phyloP scores from a whole-genome alignment of 805 yeast genomes.

The Deakozyma indianensis region DNA sequence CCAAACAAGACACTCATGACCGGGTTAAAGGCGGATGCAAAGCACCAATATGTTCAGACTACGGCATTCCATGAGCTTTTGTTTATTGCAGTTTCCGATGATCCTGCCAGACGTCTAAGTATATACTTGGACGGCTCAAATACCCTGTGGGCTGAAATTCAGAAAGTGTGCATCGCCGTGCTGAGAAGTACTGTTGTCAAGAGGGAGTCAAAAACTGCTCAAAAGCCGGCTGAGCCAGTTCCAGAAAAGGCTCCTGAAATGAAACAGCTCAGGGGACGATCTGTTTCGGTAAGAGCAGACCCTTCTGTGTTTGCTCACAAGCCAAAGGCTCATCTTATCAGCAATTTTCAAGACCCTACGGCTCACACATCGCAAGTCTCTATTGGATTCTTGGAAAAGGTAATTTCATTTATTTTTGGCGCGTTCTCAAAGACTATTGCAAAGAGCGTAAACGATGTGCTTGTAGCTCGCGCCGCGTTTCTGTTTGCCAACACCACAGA shows the following conservation, averaged over 20 bases:
- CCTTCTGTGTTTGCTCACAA: not conserved
- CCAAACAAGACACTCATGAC: slow-evolving; percentile 1
- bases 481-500: not conserved
- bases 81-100: not conserved
- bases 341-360: not conserved
- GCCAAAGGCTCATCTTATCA: not conserved
- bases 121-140: not conserved
- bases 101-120: not conserved
- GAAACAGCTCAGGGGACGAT: not conserved
- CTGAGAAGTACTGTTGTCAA: not conserved
- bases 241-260: not conserved
- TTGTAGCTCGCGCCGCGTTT: not conserved
- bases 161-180: not conserved
- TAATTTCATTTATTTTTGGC: not conserved
- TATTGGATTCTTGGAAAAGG: not conserved
- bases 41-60: not conserved
- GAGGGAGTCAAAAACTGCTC: not conserved
- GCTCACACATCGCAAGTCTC: not conserved
- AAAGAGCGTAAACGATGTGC: not conserved
- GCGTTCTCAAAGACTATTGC: not conserved
- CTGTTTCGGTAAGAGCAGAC: not conserved
- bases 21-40: not conserved
- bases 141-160: not conserved
- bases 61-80: not conserved
- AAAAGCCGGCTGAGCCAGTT: not conserved